Evolutionary conservation across 2,329 filamentous ascomycete species (phyloP).

Genomic region (Chaetomium olivaceum): DNA sequence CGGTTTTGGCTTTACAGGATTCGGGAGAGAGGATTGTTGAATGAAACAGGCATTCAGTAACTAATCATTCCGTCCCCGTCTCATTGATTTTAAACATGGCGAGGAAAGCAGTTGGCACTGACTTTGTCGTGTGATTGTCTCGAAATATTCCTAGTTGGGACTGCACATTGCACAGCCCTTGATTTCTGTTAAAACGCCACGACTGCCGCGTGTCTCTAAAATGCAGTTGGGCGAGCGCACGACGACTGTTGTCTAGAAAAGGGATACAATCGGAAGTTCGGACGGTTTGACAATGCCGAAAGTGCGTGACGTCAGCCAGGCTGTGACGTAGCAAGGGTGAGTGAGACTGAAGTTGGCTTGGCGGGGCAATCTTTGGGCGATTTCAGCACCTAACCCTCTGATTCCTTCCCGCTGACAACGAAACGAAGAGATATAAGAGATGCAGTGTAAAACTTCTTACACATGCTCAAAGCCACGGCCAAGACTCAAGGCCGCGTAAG

Average conservation of each 20-base stretch:
- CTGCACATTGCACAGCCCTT: neutral
- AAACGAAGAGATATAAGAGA: neutral
- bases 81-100: neutral
- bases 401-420: neutral
- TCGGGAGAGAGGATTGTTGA: neutral
- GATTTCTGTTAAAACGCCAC: neutral
- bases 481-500: neutral
- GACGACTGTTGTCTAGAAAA: neutral
- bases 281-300: constrained; percentile 1
- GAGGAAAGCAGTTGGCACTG: neutral
- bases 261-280: constrained; percentile 3
- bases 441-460: neutral
- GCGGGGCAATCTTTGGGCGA: neutral
- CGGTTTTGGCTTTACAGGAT: neutral
- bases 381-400: neutral
- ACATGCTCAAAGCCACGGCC: neutral
- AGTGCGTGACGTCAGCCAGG: constrained; percentile 15
- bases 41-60: neutral
- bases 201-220: neutral
- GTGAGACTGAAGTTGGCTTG: neutral
- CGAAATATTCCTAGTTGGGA: neutral
- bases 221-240: neutral
- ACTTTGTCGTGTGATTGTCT: neutral
- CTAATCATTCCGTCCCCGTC: neutral
- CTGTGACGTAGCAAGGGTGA: constrained; percentile 1